These are phyloP conservation scores for Ophiostoma australiae DNA, from an alignment of 2,329 filamentous ascomycete species.

Conservation along the genomic window DNA sequence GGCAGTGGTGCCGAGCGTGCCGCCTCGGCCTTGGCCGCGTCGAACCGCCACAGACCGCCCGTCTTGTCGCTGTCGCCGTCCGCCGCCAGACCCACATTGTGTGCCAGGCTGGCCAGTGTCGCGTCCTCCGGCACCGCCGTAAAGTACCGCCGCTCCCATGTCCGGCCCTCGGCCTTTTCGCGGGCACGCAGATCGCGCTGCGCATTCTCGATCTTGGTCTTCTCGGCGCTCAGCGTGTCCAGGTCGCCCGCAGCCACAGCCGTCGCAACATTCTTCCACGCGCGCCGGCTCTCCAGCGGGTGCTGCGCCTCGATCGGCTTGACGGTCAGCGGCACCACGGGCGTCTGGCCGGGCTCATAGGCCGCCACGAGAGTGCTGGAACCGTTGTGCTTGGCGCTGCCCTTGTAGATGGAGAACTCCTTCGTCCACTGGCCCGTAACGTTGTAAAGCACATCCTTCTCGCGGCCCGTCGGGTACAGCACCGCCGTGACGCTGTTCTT, in stretches of 20 bases:
- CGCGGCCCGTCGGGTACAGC: conserved; percentile 65
- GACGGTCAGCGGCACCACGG: conserved; percentile 64
- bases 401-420: conserved; percentile 70
- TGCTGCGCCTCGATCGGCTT: conserved; percentile 74
- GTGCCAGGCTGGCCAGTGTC: conserved; percentile 44
- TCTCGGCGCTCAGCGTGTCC: conserved; percentile 71
- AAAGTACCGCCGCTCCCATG: conserved; percentile 86
- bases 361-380: conserved; percentile 49
- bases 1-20: conserved; percentile 34
- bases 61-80: conserved; percentile 57
- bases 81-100: conserved; percentile 43
- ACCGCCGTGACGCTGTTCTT: conserved; percentile 83
- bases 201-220: conserved; percentile 82
- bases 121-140: conserved; percentile 47
- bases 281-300: conserved; percentile 78
- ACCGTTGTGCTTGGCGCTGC: conserved; percentile 44
- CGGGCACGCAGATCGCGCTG: conserved; percentile 69
- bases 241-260: conserved; percentile 80
- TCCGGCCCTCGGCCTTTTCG: conserved; percentile 67
- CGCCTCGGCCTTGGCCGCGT: conserved; percentile 43
- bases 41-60: conserved; percentile 57
- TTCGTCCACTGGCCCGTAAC: conserved; percentile 88
- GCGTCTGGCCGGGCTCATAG: conserved; percentile 55
- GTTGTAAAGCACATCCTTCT: conserved; percentile 73
- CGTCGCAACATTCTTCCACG: conserved; percentile 79